Base-by-base conservation (phyloP, 2,329 filamentous ascomycete genomes). In the Colletotrichum orbiculare region DNA sequence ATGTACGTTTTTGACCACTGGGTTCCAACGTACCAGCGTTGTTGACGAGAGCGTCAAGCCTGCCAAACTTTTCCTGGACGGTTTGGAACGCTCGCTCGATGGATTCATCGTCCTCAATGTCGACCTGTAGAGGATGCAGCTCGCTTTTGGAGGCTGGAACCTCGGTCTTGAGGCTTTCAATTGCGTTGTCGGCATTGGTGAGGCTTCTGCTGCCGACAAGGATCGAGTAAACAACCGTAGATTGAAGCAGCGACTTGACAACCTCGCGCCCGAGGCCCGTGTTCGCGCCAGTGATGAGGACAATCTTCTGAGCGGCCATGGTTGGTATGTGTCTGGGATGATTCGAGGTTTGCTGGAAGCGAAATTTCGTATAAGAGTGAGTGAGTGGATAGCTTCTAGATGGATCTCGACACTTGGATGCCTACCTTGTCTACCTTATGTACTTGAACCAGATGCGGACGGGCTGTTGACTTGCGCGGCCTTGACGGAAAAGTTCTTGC, bases 261-360 rank as follows among this genome's bases (percentile, higher is more conserved):
- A 79, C 81, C 68, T 89, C 82, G 47, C 82, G 83, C 2, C 88
- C 88, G 17, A 90, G 81, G n/a, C 87, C 87, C 0, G 82, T 87
- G 69, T 88, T 89, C 62, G 79, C 87, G 45, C 87, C 87, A 1
- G 87, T 89, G 66, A 89, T 81, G 43, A 89, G 73, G 15, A 88
- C 73, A 65, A 86, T 9, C 15, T 17, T 37, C n/a, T 52, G n/a
- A 38, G 48, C 13, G 35, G 34, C 12, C 10, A 52, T 52, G 7
- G n/a, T 0, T 43, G 41, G 25, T 25, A 25, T 5, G 25, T 25
- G 25, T 25, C 4, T 25, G 25, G 25, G 1, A 25, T 25, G 25
- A 25, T 25, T 25, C 25, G 4, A 25, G 25, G 5, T 5, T 25
- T 25, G 25, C 25, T 25, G 25, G 25, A 25, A 25, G 25, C 25